Base-by-base conservation (phyloP, 1,284 basidiomycete species). In the Pterula multifida region DNA sequence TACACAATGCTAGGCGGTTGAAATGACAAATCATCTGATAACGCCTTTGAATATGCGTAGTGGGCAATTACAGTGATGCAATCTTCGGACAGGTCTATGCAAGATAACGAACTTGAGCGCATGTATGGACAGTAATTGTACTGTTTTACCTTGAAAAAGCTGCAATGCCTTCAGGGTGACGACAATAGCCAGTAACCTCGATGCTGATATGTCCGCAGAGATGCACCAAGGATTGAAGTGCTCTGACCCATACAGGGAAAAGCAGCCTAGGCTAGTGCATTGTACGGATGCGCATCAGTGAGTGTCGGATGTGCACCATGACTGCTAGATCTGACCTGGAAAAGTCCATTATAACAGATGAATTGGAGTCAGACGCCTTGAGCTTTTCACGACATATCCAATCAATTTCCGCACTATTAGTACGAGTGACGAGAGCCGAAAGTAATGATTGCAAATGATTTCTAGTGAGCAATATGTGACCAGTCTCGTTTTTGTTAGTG, bases 141-240 rank as follows among this genome's bases (percentile, higher is more conserved):
- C 21, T 52, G 23, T 13, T 35, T 24, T 55, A 86, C 89, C 81
- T 62, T 85, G 82, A 51, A 82, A 80, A 48, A 85, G 73, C 22
- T 82, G 71, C 56, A 92, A 76, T 0, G 79, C 75, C 32, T 85
- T 77, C 2, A 94, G 71, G 9, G 87, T 62, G 2, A 81, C 71
- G 13, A 84, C 66, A 45, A 93, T 77, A 0, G 76, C 74, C 12
- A 92, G 60, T 3, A 85, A 76, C 17, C 84, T 73, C 3, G 77
- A 67, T 0, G 90, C 86, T 0, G 90, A 86, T 1, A 72, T 72
- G 36, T 73, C 66, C 0, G 74, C 66, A 0, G 89, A 93, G n/a
- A 87, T 65, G 36, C 72, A 75, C 88, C 90, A 93, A 3, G 67
- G 59, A 26, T 60, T 61, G 2, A 73, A 55, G 32, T 63, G 61